Conservation (phyloP, 371 early-diverging fungal species). For the Aphelidium insulamus region DNA sequence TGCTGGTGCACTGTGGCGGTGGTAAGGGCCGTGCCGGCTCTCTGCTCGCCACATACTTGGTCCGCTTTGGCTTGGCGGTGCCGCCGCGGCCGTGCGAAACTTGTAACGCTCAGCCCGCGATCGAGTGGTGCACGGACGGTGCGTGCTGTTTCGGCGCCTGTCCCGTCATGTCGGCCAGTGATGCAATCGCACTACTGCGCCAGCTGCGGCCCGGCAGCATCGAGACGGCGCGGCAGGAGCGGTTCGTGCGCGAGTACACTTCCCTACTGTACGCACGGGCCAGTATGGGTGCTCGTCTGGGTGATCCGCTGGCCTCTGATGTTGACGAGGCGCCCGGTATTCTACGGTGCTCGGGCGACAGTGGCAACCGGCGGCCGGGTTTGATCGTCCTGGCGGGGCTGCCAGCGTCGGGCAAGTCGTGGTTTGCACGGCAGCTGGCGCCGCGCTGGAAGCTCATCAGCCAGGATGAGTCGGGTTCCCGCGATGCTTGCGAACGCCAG, state of each 20-base stretch:
- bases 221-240: slow-evolving; percentile 21
- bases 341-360: too few relatives aligned
- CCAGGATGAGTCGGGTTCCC: slow-evolving; percentile 18
- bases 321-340: too few relatives aligned
- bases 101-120: too few relatives aligned
- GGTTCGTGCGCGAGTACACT: slow-evolving; percentile 10
- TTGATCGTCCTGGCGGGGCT: slow-evolving; percentile 16
- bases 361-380: too few relatives aligned
- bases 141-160: too few relatives aligned
- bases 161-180: slow-evolving; percentile 15
- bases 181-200: slow-evolving; percentile 15
- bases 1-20: slow-evolving; percentile 23
- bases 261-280: too few relatives aligned
- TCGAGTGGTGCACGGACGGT: too few relatives aligned
- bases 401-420: slow-evolving; percentile 19
- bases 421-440: slow-evolving; percentile 7
- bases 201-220: slow-evolving; percentile 17
- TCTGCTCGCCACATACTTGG: slow-evolving; percentile 16
- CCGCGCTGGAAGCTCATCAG: slow-evolving; percentile 13
- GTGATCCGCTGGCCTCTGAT: too few relatives aligned
- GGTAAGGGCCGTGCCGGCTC: slow-evolving; percentile 24
- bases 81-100: slow-evolving; percentile 7
- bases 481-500: slow-evolving; percentile 10
- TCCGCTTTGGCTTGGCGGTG: slow-evolving; percentile 13
- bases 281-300: too few relatives aligned